Percentiles rank a stretch among this genome's conserved stretches.
Evolutionary conservation across 2,329 filamentous ascomycete genomes (phyloP).

Genomic region (Curvularia hawaiiensis): DNA sequence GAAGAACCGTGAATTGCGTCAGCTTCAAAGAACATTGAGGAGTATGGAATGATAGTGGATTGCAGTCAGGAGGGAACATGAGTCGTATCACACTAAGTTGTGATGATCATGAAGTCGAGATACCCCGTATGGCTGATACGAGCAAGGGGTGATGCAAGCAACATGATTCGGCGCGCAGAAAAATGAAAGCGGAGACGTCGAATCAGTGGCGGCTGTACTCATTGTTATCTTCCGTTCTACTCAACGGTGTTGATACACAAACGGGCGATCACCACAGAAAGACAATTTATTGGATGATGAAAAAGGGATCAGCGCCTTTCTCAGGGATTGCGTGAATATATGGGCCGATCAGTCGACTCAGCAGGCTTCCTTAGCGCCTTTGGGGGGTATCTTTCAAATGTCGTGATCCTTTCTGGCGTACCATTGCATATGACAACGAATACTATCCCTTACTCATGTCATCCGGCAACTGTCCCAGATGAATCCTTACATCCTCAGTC

Average conservation of each 20-base stretch:
- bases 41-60: neutral
- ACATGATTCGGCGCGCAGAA: neutral
- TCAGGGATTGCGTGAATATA: neutral
- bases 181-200: neutral
- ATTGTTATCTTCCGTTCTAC: neutral
- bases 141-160: neutral
- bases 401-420: neutral
- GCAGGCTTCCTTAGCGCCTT: neutral
- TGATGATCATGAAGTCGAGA: neutral
- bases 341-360: neutral
- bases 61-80: neutral
- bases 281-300: neutral
- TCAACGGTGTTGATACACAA: neutral
- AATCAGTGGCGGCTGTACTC: neutral
- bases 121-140: neutral
- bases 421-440: neutral
- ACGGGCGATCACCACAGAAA: neutral
- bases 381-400: neutral
- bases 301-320: neutral
- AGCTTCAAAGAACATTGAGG: neutral
- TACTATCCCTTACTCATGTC: neutral
- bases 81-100: neutral
- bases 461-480: neutral
- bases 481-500: neutral
- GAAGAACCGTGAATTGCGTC: neutral